Conservation (phyloP, 2,329 filamentous ascomycete species). For the Akanthomyces uredinophilus region DNA sequence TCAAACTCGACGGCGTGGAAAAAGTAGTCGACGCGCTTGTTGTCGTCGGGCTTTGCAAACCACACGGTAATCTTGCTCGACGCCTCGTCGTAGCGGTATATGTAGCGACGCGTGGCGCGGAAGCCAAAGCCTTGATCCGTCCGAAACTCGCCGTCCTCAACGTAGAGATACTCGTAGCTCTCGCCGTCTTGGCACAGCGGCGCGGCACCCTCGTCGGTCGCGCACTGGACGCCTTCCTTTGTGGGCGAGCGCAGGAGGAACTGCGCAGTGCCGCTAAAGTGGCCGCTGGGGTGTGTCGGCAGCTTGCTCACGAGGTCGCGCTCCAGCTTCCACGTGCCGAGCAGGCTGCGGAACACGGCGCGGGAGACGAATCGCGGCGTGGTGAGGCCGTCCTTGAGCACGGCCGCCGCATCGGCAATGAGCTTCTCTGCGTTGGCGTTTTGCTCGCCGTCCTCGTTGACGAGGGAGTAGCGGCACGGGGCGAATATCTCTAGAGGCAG, state of each 20-base stretch:
- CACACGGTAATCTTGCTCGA: slow-evolving; percentile 62
- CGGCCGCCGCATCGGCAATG: slow-evolving; percentile 40
- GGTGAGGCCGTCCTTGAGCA: slow-evolving; percentile 37
- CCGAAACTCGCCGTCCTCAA: slow-evolving; percentile 61
- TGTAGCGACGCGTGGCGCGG: slow-evolving; percentile 59
- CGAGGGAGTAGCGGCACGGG: slow-evolving; percentile 48
- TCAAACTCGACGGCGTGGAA: slow-evolving; percentile 70
- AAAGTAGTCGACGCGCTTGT: slow-evolving; percentile 60
- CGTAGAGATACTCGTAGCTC: slow-evolving; percentile 59
- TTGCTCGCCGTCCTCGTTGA: slow-evolving; percentile 32
- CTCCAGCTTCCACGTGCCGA: slow-evolving; percentile 63
- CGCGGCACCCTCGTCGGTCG: slow-evolving; percentile 17
- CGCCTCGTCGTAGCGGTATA: slow-evolving; percentile 63
- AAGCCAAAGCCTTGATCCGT: slow-evolving; percentile 53
- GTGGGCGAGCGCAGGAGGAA: slow-evolving; percentile 62
- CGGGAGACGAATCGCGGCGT: slow-evolving; percentile 52
- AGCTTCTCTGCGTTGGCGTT: slow-evolving; percentile 37
- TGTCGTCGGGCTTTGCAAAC: slow-evolving; percentile 64
- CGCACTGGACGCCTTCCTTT: slow-evolving; percentile 40
- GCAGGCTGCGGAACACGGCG: slow-evolving; percentile 65
- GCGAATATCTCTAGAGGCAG: slow-evolving; percentile 49
- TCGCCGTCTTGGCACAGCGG: slow-evolving; percentile 23
- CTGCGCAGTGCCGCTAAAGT: slow-evolving; percentile 57
- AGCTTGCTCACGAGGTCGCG: slow-evolving; percentile 50
- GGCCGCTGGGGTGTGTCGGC: slow-evolving; percentile 57